Percentiles rank a stretch among this genome's conserved stretches.
phyloP scores from a whole-genome alignment of 2,329 filamentous ascomycete genomes.

The Ramichloridium luteum region DNA sequence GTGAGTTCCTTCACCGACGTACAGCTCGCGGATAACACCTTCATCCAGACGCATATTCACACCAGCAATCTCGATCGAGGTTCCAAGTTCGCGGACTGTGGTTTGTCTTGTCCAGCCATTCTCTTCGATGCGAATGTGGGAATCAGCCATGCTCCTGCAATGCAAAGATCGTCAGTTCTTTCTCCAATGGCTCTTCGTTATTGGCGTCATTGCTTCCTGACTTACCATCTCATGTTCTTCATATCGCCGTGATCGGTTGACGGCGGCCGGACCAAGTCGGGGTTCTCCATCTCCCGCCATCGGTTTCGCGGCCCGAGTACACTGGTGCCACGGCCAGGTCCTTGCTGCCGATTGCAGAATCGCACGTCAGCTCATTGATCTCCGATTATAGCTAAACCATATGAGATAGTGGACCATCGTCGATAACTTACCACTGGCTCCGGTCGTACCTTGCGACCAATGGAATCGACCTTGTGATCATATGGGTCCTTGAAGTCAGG shows the following conservation, averaged over 20 bases:
- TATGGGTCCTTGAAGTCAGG: constrained; percentile 49
- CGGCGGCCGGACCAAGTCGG: constrained; percentile 59
- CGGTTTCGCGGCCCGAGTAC: constrained; percentile 60
- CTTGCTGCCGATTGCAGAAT: constrained; percentile 7
- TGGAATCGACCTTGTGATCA: constrained; percentile 49
- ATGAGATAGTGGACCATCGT: too few species aligned
- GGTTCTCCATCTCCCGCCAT: constrained; percentile 55
- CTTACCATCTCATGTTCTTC: constrained; percentile 56
- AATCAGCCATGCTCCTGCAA: constrained; percentile 32
- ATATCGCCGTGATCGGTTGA: constrained; percentile 61
- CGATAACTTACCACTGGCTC: constrained; percentile 40
- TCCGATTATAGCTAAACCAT: too few species aligned
- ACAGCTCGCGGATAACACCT: constrained; percentile 61
- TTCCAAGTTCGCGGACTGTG: constrained; percentile 51
- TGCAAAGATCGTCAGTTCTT: not conserved
- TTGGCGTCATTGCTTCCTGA: constrained; percentile 17
- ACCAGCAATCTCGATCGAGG: constrained; percentile 57
- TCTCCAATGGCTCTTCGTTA: too few species aligned
- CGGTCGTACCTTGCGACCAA: constrained; percentile 50
- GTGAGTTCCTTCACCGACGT: too few species aligned
- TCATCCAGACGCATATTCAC: constrained; percentile 68
- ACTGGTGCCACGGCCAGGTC: constrained; percentile 42
- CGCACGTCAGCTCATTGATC: not conserved
- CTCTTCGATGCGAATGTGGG: constrained; percentile 45
- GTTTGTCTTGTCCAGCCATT: constrained; percentile 68